Evolutionary conservation across 257 asterid genomes (phyloP), one percentile per base, ranked within the genome.

Genomic region (Catharanthus roseus): DNA sequence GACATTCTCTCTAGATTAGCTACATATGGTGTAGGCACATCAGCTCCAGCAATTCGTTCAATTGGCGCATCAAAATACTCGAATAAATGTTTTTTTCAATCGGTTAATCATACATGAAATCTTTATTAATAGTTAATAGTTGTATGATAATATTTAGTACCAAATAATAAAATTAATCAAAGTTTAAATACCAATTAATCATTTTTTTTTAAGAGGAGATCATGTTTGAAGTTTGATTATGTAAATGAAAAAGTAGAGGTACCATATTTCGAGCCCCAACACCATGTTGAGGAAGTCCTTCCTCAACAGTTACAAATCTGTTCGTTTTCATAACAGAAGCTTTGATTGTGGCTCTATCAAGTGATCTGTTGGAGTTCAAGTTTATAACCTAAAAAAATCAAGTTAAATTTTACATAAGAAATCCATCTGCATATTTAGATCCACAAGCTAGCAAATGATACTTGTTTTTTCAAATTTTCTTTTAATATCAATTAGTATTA

Each of bases 201-300:
- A n/a, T n/a, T n/a, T n/a, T n/a, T n/a, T n/a, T n/a, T n/a, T n/a
- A n/a, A n/a, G n/a, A 44, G 69, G 53, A 50, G 47, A 51, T 28
- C 31, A 71, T 2, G n/a, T n/a, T n/a, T n/a, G 26, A 26, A 12
- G 62, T 29, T 6, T 4, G 11, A 12, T 42, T 10, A 42, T 9
- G 47, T 10, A 42, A 42, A 42, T 4, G 47, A 42, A 12, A 42
- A 24, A 70, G 72, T 77, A 55, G 56, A 15, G 69, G 29, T n/a
- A 91, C 97, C 97, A 89, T 77, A 91, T 89, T 80, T 90, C 97
- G n/a, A 69, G 97, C 96, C 5, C 97, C 97, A 66, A 90, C 85
- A 44, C 97, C 96, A 62, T 90, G 96, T 78, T 90, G 97, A 44
- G 97, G 95, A 74, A 86, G 86, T 47, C 92, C 96, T 85, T 88